phyloP scores from a whole-genome alignment of 192 early-diverging fungal species.

The Mortierella antarctica region DNA sequence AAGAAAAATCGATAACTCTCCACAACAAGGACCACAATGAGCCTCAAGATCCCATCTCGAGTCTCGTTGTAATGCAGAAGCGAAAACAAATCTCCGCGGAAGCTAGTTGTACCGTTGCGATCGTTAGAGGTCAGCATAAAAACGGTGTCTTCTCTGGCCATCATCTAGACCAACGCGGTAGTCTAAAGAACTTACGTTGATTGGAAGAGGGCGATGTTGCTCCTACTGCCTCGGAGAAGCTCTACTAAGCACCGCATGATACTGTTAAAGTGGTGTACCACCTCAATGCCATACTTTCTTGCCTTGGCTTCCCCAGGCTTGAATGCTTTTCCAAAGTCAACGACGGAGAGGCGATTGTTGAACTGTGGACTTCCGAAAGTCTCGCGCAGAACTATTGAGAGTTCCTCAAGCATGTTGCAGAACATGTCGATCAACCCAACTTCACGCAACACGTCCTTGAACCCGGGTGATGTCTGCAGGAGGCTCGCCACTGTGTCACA shows the following conservation, averaged over 20 bases:
- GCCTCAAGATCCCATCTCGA: slow-evolving; percentile 56
- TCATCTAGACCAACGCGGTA: not conserved
- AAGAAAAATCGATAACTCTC: slow-evolving; percentile 53
- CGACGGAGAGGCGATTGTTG: slow-evolving; percentile 52
- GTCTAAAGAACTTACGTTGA: slow-evolving; percentile 52
- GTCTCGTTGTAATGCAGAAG: slow-evolving; percentile 66
- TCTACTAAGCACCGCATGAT: slow-evolving; percentile 62
- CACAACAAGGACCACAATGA: slow-evolving; percentile 62
- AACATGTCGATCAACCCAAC: slow-evolving; percentile 71
- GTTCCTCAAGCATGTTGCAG: slow-evolving; percentile 62
- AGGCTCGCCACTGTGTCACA: slow-evolving; percentile 57
- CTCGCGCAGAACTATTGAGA: slow-evolving; percentile 57
- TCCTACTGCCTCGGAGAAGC: slow-evolving; percentile 50
- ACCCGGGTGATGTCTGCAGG: slow-evolving; percentile 58
- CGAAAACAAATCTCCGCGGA: slow-evolving; percentile 65
- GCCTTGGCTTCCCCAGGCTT: slow-evolving; percentile 29
- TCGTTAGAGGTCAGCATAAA: not conserved
- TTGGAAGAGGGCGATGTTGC: slow-evolving; percentile 61
- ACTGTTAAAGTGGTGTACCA: slow-evolving; percentile 63
- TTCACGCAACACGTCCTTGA: slow-evolving; percentile 67
- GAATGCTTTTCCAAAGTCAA: slow-evolving; percentile 48
- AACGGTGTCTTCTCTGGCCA: not conserved
- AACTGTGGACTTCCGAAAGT: slow-evolving; percentile 49
- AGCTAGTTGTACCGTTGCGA: slow-evolving; percentile 28
- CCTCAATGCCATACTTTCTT: slow-evolving; percentile 57